phyloP scores from a whole-genome alignment of 176 grass and related monocot species.

The Triticum urartu region DNA sequence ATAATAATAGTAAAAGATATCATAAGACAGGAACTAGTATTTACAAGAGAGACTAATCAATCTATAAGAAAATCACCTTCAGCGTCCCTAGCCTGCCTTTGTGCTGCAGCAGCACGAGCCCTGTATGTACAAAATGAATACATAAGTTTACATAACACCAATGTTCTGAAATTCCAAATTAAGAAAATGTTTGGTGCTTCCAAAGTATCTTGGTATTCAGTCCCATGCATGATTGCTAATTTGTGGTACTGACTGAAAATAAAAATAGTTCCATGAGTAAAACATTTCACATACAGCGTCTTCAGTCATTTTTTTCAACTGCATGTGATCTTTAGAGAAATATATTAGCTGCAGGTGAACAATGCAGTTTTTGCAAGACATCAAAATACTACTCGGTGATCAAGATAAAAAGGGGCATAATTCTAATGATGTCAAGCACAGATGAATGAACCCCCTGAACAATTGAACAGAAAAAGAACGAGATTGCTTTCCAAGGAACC shows the following conservation, averaged over 20 bases:
- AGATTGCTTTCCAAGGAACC: not conserved
- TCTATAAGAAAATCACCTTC: slow-evolving; percentile 67
- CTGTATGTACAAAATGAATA: slow-evolving; percentile 37
- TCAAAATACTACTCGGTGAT: not conserved
- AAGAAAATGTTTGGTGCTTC: slow-evolving; percentile 21
- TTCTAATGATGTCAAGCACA: slow-evolving; percentile 1
- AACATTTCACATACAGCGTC: not conserved
- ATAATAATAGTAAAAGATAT: slow-evolving; percentile 40
- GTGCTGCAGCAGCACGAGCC: slow-evolving; percentile 84
- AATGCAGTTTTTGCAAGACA: not conserved
- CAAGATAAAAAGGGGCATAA: not conserved
- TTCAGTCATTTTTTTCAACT: not conserved
- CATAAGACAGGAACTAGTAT: slow-evolving; percentile 2
- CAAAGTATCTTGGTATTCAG: slow-evolving; percentile 2
- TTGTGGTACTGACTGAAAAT: not conserved
- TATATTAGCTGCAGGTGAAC: not conserved
- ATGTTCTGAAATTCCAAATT: not conserved
- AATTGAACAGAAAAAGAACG: not conserved
- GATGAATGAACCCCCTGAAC: not conserved
- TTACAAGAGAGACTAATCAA: slow-evolving; percentile 22
- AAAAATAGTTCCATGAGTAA: not conserved
- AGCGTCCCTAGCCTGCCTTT: slow-evolving; percentile 75
- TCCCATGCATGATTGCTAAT: not conserved
- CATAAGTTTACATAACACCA: not conserved
- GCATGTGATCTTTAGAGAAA: not conserved